Base-by-base conservation (phyloP, 2,329 filamentous ascomycete genomes). In the Cryphonectria carpinicola region DNA sequence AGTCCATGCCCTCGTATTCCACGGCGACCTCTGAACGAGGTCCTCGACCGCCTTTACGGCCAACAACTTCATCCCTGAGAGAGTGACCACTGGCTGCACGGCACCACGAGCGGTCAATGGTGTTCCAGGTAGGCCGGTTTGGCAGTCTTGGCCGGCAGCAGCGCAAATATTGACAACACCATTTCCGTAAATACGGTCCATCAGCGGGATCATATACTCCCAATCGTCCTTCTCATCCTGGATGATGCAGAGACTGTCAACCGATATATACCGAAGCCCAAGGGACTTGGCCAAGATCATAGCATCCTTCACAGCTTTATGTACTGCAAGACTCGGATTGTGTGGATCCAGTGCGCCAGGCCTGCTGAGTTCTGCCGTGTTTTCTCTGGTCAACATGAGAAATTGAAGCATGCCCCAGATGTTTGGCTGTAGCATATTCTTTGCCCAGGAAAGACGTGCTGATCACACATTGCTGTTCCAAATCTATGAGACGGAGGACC, bases 111-210 rank as follows among this genome's bases (percentile, higher is more conserved):
- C 35, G 4, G 52, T 66, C 32, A 58, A 5, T 19, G 52, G 49
- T 13, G 65, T 66, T 39, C 65, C 65, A 17, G 65, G 65, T 0
- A 66, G 35, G 7, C 65, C 65, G n/a, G 41, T 3, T 4, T 19
- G 37, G 37, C 35, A 43, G n/a, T 43, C 65, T 13, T 58, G 22
- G 17, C 52, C 65, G 3, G 65, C 65, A 46, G 65, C 65, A 11
- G 49, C 65, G 32, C 65, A 66, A 32, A 66, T 43, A 22, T 66
- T 66, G 52, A 66, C 37, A 25, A 60, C 22, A 3, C 65, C 52
- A 22, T 60, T 66, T 39, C 52, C 49, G 13, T 41, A 66, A 0
- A 60, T 60, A 8, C 65, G 35, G n/a, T 32, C 49, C 52, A 66
- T 56, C n/a, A 66, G 25, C 14, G 35, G 11, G 2, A 25, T 28